Conservation (phyloP, 2,329 filamentous ascomycete species). For the Boeremia lycopersici region DNA sequence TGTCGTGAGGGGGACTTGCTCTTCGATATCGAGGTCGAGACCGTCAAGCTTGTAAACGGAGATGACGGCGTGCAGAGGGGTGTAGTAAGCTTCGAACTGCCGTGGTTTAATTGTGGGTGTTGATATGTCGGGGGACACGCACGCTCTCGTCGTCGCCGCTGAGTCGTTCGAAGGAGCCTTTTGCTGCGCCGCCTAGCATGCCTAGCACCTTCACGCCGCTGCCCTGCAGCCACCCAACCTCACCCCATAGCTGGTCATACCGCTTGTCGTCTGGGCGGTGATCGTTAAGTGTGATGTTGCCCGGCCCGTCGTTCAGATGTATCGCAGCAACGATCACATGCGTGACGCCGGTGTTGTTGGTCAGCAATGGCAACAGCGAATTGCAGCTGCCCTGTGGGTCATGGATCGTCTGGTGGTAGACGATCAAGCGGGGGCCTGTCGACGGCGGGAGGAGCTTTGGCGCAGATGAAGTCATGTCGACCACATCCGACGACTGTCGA, state of each 20-base stretch:
- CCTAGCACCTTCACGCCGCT: slow-evolving; percentile 79
- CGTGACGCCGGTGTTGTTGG: slow-evolving; percentile 67
- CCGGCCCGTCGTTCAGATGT: slow-evolving; percentile 74
- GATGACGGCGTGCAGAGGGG: slow-evolving; percentile 70
- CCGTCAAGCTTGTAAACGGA: slow-evolving; percentile 55
- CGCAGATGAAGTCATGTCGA: slow-evolving; percentile 36
- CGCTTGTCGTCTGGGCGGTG: slow-evolving; percentile 69
- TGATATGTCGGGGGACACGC: not conserved
- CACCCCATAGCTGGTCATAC: slow-evolving; percentile 77
- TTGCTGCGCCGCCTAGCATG: slow-evolving; percentile 86
- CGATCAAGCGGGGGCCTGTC: slow-evolving; percentile 53
- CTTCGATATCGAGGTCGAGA: slow-evolving; percentile 62
- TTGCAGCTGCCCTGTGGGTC: slow-evolving; percentile 60
- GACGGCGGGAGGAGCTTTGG: slow-evolving; percentile 43
- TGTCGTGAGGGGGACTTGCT: slow-evolving; percentile 70
- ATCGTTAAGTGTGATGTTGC: slow-evolving; percentile 79
- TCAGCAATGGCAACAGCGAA: slow-evolving; percentile 66
- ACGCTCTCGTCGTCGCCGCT: slow-evolving; percentile 43
- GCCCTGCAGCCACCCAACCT: slow-evolving; percentile 73
- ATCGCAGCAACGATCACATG: slow-evolving; percentile 88
- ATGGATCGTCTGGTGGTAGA: slow-evolving; percentile 71
- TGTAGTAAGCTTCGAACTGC: slow-evolving; percentile 76
- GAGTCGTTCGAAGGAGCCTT: slow-evolving; percentile 69
- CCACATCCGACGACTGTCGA: slow-evolving; percentile 8
- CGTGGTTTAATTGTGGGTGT: not conserved